Evolutionary conservation across 805 yeast genomes (phyloP).

Genomic region (Metschnikowia kofuensis): DNA sequence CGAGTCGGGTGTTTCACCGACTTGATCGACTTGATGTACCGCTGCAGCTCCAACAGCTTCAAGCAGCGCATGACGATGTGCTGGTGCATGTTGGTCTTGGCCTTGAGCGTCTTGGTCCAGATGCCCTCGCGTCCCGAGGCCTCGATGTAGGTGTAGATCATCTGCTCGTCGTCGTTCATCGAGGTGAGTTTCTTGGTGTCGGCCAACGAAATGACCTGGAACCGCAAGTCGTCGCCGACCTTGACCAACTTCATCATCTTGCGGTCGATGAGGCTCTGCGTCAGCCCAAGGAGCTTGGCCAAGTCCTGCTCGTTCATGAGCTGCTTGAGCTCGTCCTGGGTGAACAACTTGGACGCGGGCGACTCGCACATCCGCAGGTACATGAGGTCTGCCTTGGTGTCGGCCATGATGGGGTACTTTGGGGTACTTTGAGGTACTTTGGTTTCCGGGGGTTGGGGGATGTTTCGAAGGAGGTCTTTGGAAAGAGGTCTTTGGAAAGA

Average conservation of each 20-base stretch:
- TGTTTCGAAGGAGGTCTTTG: too few relatives aligned
- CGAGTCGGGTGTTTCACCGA: slow-evolving; percentile 91
- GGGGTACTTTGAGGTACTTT: too few relatives aligned
- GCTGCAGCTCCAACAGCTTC: slow-evolving; percentile 73
- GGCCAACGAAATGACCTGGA: slow-evolving; percentile 66
- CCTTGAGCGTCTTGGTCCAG: slow-evolving; percentile 90
- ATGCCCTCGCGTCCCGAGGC: slow-evolving; percentile 94
- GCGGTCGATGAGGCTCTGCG: slow-evolving; percentile 52
- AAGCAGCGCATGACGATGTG: slow-evolving; percentile 84
- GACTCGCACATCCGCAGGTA: slow-evolving; percentile 62
- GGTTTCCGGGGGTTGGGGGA: background rate
- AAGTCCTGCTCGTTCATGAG: slow-evolving; percentile 43
- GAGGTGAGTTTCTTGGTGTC: slow-evolving; percentile 77
- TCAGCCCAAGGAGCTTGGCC: slow-evolving; percentile 43
- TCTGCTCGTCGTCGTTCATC: slow-evolving; percentile 84
- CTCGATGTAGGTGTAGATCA: slow-evolving; percentile 87
- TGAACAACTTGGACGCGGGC: slow-evolving; percentile 49
- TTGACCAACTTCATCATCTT: slow-evolving; percentile 69
- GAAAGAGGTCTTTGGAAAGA: too few relatives aligned
- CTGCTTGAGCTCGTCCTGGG: slow-evolving; percentile 66
- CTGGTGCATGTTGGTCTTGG: slow-evolving; percentile 84
- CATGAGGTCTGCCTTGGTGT: slow-evolving; percentile 47
- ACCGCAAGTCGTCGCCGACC: slow-evolving; percentile 63
- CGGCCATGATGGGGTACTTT: too few relatives aligned
- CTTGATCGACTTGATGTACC: slow-evolving; percentile 85